Evolutionary conservation across 2,329 filamentous ascomycete species (phyloP).

Genomic region (Phaeoacremonium minimum): DNA sequence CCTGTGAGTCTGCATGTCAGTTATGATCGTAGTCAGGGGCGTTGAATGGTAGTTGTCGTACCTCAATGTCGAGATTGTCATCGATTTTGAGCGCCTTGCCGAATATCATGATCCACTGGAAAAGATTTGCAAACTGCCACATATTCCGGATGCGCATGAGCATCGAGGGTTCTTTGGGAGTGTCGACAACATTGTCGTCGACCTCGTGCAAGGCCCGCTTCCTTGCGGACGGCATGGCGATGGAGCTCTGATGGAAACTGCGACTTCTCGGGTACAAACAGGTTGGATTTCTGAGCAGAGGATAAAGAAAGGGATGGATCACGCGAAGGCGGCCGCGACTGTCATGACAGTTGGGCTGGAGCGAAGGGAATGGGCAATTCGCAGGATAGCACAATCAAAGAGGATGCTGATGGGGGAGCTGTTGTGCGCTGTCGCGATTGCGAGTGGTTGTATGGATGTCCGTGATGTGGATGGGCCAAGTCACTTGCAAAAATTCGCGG

Average conservation of each 20-base stretch:
- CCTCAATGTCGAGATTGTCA: constrained; percentile 85
- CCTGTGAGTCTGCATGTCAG: constrained; percentile 43
- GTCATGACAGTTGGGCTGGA: too few species aligned
- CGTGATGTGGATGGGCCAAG: too few species aligned
- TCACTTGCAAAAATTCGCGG: too few species aligned
- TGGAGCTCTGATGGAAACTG: too few species aligned
- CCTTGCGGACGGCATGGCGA: constrained; percentile 37
- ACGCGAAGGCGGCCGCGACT: too few species aligned
- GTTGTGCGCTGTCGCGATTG: too few species aligned
- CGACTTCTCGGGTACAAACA: too few species aligned
- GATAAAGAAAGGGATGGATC: too few species aligned
- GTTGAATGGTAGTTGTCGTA: constrained; percentile 32
- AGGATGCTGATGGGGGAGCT: too few species aligned
- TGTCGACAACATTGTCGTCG: constrained; percentile 23
- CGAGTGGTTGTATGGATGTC: too few species aligned
- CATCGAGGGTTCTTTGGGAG: constrained; percentile 28
- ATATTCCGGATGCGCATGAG: constrained; percentile 75
- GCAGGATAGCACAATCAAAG: too few species aligned
- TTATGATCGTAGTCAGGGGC: not conserved
- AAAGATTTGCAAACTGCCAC: constrained; percentile 94
- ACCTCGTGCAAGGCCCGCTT: constrained; percentile 44
- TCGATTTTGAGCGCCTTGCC: constrained; percentile 86
- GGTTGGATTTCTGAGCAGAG: too few species aligned
- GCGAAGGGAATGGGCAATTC: not conserved
- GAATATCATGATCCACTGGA: constrained; percentile 91